These are phyloP conservation scores for Pseudogymnoascus sp. DNA, from an alignment of 2,329 filamentous ascomycete genomes.

Conservation along the genomic window DNA sequence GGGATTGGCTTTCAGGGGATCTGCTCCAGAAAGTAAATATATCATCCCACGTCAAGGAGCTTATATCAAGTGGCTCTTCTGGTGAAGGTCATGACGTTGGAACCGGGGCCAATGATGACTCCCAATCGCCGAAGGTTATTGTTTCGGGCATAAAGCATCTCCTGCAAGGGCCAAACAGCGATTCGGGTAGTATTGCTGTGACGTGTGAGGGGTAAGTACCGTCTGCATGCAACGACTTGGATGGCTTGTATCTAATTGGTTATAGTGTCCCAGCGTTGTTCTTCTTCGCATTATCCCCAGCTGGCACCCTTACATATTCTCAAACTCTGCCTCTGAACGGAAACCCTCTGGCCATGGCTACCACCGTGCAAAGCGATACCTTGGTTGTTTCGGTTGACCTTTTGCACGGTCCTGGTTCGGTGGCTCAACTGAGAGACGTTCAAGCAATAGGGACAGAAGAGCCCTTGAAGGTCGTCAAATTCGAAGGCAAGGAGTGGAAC, in stretches of 20 bases:
- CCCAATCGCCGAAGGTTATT: constrained; percentile 26
- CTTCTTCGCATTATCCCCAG: constrained; percentile 48
- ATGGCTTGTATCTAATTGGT: constrained; percentile 18
- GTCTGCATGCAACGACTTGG: background rate
- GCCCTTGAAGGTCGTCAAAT: constrained; percentile 2
- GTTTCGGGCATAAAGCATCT: constrained; percentile 30
- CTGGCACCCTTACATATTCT: constrained; percentile 43
- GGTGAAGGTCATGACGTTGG: background rate
- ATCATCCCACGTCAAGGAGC: constrained; percentile 35
- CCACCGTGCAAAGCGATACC: constrained; percentile 25
- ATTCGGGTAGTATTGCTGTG: constrained; percentile 40
- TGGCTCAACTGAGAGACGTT: constrained; percentile 28
- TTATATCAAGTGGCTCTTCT: constrained; percentile 24
- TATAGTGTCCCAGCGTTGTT: constrained; percentile 56
- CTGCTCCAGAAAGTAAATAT: constrained; percentile 50
- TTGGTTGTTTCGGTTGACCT: constrained; percentile 46
- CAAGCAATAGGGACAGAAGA: background rate
- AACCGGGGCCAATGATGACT: constrained; percentile 11
- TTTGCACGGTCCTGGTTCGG: constrained; percentile 44
- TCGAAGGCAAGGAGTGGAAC: constrained; percentile 12
- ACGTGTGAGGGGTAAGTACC: constrained; percentile 49
- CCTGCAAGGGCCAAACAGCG: constrained; percentile 26
- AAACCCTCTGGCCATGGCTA: constrained; percentile 42
- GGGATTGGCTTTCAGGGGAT: constrained; percentile 60
- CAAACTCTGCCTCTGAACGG: constrained; percentile 51